phyloP scores from a whole-genome alignment of 129 eudicot genomes.

The Silybum marianum region DNA sequence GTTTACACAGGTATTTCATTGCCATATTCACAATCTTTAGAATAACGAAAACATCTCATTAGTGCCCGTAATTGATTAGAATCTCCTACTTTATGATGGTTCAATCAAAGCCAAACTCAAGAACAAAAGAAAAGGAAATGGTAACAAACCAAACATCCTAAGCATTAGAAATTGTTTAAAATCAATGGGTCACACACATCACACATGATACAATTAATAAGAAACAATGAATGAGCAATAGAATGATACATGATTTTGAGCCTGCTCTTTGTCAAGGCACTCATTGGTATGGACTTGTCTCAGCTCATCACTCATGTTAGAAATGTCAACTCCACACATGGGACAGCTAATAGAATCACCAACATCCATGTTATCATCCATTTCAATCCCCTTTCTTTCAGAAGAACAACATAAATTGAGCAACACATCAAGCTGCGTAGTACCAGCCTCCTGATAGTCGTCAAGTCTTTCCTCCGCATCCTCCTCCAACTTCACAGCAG shows the following conservation, averaged over 20 bases:
- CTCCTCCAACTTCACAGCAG: slow-evolving; percentile 27
- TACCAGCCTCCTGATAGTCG: slow-evolving; percentile 40
- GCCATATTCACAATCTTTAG: background rate
- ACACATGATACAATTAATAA: background rate
- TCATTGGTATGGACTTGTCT: slow-evolving; percentile 78
- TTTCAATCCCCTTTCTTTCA: slow-evolving; percentile 30
- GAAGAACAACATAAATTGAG: slow-evolving; percentile 70
- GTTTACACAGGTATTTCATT: background rate
- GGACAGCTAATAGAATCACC: slow-evolving; percentile 59
- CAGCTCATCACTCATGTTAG: slow-evolving; percentile 56
- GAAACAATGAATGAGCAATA: slow-evolving; percentile 9
- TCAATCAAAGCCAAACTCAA: background rate
- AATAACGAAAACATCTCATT: background rate
- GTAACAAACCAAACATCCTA: slow-evolving; percentile 15
- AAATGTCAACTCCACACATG: slow-evolving; percentile 68
- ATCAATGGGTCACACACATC: background rate
- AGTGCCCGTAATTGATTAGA: background rate
- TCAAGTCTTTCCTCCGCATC: slow-evolving; percentile 18
- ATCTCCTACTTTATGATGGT: background rate
- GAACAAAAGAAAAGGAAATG: background rate
- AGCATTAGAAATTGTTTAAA: background rate
- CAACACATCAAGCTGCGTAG: slow-evolving; percentile 61
- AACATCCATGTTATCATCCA: slow-evolving; percentile 22
- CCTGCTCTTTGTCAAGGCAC: slow-evolving; percentile 67
- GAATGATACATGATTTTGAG: slow-evolving; percentile 31